Evolutionary conservation across 495 filamentous ascomycete species (phyloP).

Genomic region (Penicillium bialowiezense): DNA sequence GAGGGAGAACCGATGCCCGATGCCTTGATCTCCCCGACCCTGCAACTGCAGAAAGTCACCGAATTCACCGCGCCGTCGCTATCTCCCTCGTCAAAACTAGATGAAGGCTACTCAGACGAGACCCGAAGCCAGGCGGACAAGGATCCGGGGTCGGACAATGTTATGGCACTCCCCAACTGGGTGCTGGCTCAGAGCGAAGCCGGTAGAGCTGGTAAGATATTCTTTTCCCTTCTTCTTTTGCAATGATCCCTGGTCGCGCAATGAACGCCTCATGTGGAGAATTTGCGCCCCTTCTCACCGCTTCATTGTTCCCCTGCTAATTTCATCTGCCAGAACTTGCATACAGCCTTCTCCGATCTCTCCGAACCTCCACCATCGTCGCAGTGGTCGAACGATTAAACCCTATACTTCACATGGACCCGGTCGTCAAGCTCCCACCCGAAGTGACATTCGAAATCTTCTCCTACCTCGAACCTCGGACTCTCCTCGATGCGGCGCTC

Average conservation of each 20-base stretch:
- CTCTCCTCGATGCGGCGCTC: slow-evolving; percentile 72
- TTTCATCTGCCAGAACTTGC: slow-evolving; percentile 39
- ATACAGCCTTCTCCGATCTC: slow-evolving; percentile 60
- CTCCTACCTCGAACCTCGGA: slow-evolving; percentile 73
- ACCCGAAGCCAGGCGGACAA: slow-evolving; percentile 55
- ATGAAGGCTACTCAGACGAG: slow-evolving; percentile 68
- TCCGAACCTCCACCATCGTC: slow-evolving; percentile 72
- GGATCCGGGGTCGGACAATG: slow-evolving; percentile 36
- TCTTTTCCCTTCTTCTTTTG: not conserved
- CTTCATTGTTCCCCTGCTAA: slow-evolving; percentile 7
- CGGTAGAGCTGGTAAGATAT: slow-evolving; percentile 51
- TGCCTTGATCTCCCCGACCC: slow-evolving; percentile 18
- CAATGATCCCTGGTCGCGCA: not conserved
- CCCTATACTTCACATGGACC: slow-evolving; percentile 86
- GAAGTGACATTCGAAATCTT: slow-evolving; percentile 89
- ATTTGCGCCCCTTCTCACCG: not conserved
- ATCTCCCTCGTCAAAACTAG: slow-evolving; percentile 51
- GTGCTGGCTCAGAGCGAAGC: slow-evolving; percentile 50
- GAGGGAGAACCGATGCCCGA: slow-evolving; percentile 27
- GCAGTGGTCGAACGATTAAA: slow-evolving; percentile 74
- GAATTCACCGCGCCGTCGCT: slow-evolving; percentile 32
- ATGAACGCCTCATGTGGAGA: not conserved
- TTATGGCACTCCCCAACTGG: slow-evolving; percentile 50
- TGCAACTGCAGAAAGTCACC: slow-evolving; percentile 26
- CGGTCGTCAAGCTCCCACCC: slow-evolving; percentile 75